Evolutionary conservation across 148 eudicot species (phyloP).

Genomic region (Beta vulgaris): DNA sequence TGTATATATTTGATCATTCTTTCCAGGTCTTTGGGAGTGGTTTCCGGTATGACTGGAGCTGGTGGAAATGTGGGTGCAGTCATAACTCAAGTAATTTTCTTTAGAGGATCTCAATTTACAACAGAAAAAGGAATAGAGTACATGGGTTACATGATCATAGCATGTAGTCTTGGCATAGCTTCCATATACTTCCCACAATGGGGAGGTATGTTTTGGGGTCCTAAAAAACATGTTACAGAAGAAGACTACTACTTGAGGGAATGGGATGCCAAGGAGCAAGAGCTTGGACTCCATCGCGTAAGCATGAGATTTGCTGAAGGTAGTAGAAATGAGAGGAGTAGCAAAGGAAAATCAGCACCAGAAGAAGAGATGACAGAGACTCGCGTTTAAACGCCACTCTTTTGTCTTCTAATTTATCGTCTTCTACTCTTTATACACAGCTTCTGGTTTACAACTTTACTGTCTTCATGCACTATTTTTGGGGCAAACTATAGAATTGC

Average conservation of each 20-base stretch:
- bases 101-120: constrained; percentile 59
- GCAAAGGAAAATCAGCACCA: constrained; percentile 20
- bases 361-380: not conserved
- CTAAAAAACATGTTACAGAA: constrained; percentile 45
- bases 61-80: too few species aligned
- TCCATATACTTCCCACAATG: constrained; percentile 66
- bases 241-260: constrained; percentile 66
- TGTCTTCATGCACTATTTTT: not conserved
- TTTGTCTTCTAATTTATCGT: too few species aligned
- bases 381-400: not conserved
- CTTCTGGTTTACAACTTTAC: not conserved
- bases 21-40: constrained; percentile 68
- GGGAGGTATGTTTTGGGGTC: constrained; percentile 78
- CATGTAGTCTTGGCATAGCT: constrained; percentile 54
- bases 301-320: constrained; percentile 59
- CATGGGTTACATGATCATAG: constrained; percentile 81
- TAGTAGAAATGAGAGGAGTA: constrained; percentile 53
- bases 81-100: too few species aligned
- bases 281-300: constrained; percentile 39
- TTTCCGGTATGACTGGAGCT: constrained; percentile 82
- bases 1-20: constrained; percentile 9
- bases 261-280: constrained; percentile 47
- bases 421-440: too few species aligned
- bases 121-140: constrained; percentile 60
- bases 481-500: not conserved